These are phyloP conservation scores for Pseudogymnoascus sp. DNA, from an alignment of 2,329 filamentous ascomycete genomes.

Conservation along the genomic window DNA sequence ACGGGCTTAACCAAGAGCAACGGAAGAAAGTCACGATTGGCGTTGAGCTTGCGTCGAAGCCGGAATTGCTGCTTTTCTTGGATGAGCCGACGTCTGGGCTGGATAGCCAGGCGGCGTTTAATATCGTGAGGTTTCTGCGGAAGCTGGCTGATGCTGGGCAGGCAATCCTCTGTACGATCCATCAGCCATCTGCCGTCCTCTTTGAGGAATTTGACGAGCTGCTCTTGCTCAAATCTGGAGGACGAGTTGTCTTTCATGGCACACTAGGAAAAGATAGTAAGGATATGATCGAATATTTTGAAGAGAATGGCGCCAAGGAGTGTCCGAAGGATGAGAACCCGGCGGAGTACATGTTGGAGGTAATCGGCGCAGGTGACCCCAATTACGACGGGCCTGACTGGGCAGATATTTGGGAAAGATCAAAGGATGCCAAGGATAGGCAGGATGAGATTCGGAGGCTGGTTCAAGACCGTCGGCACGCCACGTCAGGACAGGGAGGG, in stretches of 20 bases:
- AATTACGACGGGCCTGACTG: conserved; percentile 53
- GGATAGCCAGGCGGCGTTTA: conserved; percentile 83
- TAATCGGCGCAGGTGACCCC: conserved; percentile 53
- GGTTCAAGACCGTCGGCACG: conserved; percentile 34
- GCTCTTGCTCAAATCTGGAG: conserved; percentile 66
- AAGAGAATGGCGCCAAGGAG: conserved; percentile 52
- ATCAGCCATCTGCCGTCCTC: conserved; percentile 84
- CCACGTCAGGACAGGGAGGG: conserved; percentile 20
- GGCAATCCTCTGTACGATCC: conserved; percentile 90
- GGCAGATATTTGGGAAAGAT: conserved; percentile 49
- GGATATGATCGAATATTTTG: conserved; percentile 63
- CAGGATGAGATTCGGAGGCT: conserved; percentile 42
- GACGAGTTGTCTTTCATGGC: conserved; percentile 70
- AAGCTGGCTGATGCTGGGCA: conserved; percentile 80
- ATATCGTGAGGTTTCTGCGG: conserved; percentile 74
- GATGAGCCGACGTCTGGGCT: conserved; percentile 90
- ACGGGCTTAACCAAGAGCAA: conserved; percentile 65
- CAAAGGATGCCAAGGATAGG: conserved; percentile 32
- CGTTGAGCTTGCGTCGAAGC: conserved; percentile 85
- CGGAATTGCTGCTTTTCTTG: conserved; percentile 75
- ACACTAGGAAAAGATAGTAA: conserved; percentile 63
- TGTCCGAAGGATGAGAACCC: conserved; percentile 64
- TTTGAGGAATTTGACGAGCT: conserved; percentile 82
- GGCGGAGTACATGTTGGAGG: conserved; percentile 63
- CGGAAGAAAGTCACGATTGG: conserved; percentile 76